Conservation (phyloP, 805 yeast genomes). For the Blastobotrys peoriensis region DNA sequence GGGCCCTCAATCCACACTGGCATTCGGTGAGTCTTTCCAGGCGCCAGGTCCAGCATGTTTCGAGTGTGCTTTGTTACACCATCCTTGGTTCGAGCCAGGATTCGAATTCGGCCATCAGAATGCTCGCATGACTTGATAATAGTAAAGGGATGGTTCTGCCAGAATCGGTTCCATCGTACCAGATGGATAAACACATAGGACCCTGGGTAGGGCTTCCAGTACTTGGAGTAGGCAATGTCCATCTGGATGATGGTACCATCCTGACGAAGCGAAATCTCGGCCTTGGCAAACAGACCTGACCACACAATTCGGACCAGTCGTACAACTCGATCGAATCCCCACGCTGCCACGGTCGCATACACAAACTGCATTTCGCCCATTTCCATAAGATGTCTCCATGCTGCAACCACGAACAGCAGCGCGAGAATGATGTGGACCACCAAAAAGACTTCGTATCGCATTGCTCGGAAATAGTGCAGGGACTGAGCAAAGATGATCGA, state of each 20-base stretch:
- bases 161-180: conserved; percentile 45
- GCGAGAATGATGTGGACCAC: conserved; percentile 51
- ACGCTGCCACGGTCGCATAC: conserved; percentile 52
- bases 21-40: neutral
- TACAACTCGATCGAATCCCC: conserved; percentile 61
- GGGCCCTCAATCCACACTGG: conserved; percentile 54
- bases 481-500: conserved; percentile 45
- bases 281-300: conserved; percentile 44
- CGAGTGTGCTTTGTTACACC: conserved; percentile 17
- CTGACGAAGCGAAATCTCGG: conserved; percentile 13
- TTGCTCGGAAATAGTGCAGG: conserved; percentile 43
- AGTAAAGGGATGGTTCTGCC: conserved; percentile 77
- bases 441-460: conserved; percentile 53
- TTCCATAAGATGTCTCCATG: conserved; percentile 45
- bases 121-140: conserved; percentile 18
- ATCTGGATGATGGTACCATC: conserved; percentile 18
- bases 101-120: conserved; percentile 11
- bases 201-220: conserved; percentile 49
- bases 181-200: conserved; percentile 53
- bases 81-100: conserved; percentile 14
- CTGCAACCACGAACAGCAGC: conserved; percentile 45
- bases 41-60: neutral
- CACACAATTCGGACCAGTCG: conserved; percentile 48
- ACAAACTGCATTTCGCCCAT: conserved; percentile 28
- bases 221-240: conserved; percentile 34